These are phyloP conservation scores for Gossypium davidsonii DNA, from an alignment of 441 rosid species.

Conservation along the genomic window DNA sequence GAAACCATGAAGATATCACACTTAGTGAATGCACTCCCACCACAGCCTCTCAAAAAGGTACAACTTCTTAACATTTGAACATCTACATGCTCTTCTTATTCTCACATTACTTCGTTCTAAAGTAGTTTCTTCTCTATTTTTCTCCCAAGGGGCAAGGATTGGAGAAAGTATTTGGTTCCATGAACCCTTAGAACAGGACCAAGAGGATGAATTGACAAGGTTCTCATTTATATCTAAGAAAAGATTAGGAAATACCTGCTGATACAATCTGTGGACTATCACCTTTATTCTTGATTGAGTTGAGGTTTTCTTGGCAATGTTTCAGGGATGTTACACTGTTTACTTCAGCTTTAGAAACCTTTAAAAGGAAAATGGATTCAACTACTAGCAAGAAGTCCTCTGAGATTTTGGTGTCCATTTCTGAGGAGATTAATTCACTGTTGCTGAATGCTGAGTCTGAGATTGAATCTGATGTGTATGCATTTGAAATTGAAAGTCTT, in stretches of 20 bases:
- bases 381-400: conserved; percentile 63
- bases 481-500: conserved; percentile 22
- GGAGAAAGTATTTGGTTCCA: conserved; percentile 27
- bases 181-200: conserved; percentile 42
- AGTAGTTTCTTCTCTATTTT: conserved; percentile 11
- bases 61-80: conserved; percentile 14
- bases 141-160: conserved; percentile 33
- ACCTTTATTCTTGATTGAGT: conserved; percentile 20
- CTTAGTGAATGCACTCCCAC: conserved; percentile 33
- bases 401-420: conserved; percentile 63
- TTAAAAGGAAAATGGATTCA: conserved; percentile 54
- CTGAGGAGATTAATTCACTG: conserved; percentile 53
- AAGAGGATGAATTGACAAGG: conserved; percentile 57
- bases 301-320: conserved; percentile 27
- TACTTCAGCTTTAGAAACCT: conserved; percentile 57
- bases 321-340: conserved; percentile 63
- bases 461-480: conserved; percentile 68
- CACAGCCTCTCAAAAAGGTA: conserved; percentile 49
- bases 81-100: conserved; percentile 7
- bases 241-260: conserved; percentile 1
- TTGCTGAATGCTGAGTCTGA: conserved; percentile 59
- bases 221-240: conserved; percentile 13
- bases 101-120: conserved; percentile 9
- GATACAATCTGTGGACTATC: conserved; percentile 9
- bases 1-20: conserved; percentile 30